A percentile compares a stretch with the other conserved stretches of the same genome.
These are phyloP conservation scores for Tuber borchii DNA, from an alignment of 495 filamentous ascomycete species.

Conservation along the genomic window DNA sequence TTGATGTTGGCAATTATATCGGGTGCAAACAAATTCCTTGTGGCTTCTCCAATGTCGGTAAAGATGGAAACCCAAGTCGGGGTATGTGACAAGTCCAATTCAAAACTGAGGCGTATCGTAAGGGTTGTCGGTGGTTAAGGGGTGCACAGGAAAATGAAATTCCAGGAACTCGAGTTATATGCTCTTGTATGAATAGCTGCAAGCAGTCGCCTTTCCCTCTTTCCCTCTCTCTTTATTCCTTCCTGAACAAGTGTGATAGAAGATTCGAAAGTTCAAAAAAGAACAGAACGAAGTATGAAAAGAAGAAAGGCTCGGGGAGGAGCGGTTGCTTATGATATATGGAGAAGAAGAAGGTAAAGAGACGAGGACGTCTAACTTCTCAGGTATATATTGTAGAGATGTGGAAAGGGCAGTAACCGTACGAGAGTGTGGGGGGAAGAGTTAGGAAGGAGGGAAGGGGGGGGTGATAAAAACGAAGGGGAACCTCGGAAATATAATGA, in stretches of 20 bases:
- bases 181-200: background rate
- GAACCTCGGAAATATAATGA: constrained; percentile 3
- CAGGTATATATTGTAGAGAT: background rate
- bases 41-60: background rate
- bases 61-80: background rate
- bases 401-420: background rate
- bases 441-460: background rate
- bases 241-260: background rate
- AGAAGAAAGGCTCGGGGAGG: background rate
- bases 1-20: background rate
- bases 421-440: background rate
- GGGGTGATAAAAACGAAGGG: background rate
- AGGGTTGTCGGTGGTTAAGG: background rate
- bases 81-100: background rate
- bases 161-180: constrained; percentile 2
- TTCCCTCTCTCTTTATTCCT: background rate
- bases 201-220: background rate
- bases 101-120: constrained; percentile 4
- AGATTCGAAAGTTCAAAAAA: background rate
- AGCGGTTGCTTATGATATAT: background rate
- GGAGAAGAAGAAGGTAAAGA: background rate
- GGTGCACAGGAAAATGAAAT: background rate
- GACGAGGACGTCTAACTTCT: background rate
- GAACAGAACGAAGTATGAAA: background rate
- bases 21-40: background rate